Evolutionary conservation across 257 asterid species (phyloP).

Genomic region (Craterostigma plantagineum): DNA sequence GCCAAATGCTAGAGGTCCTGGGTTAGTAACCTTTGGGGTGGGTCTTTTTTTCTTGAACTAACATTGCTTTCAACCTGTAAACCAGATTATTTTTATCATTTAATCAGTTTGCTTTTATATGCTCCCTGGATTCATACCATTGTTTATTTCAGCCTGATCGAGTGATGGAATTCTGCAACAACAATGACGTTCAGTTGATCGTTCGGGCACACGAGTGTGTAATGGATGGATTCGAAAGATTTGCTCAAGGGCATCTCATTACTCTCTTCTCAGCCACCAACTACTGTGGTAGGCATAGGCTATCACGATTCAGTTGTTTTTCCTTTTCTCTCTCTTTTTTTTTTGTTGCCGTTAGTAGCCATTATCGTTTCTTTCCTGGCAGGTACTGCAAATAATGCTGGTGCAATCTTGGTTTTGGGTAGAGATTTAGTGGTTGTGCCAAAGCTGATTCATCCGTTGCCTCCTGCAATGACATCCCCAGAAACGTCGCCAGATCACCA

Average conservation of each 20-base stretch:
- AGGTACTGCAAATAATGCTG: conserved; percentile 99
- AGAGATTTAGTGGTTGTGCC: conserved; percentile 98
- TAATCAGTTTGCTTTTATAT: neutral
- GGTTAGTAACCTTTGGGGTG: conserved; percentile 96
- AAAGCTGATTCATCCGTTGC: conserved; percentile 79
- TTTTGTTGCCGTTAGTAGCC: neutral
- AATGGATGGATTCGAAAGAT: conserved; percentile 99
- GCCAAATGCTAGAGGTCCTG: conserved; percentile 99
- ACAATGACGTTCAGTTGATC: conserved; percentile 86
- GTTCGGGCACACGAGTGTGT: conserved; percentile 97
- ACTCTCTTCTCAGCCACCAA: conserved; percentile 95
- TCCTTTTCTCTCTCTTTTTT: neutral
- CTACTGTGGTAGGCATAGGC: conserved; percentile 53
- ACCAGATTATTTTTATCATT: conserved; percentile 2
- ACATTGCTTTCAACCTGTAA: neutral
- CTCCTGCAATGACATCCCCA: conserved; percentile 82
- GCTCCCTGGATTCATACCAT: conserved; percentile 6
- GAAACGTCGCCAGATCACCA: conserved; percentile 80
- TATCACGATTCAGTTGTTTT: neutral
- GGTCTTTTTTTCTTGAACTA: conserved; percentile 13
- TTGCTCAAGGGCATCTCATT: conserved; percentile 94
- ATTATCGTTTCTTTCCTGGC: conserved; percentile 5
- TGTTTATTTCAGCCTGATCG: conserved; percentile 74
- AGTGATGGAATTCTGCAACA: conserved; percentile 94
- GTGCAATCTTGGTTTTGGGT: conserved; percentile 95